phyloP scores from a whole-genome alignment of 768 basidiomycete genomes.

The Galerina sulciceps region DNA sequence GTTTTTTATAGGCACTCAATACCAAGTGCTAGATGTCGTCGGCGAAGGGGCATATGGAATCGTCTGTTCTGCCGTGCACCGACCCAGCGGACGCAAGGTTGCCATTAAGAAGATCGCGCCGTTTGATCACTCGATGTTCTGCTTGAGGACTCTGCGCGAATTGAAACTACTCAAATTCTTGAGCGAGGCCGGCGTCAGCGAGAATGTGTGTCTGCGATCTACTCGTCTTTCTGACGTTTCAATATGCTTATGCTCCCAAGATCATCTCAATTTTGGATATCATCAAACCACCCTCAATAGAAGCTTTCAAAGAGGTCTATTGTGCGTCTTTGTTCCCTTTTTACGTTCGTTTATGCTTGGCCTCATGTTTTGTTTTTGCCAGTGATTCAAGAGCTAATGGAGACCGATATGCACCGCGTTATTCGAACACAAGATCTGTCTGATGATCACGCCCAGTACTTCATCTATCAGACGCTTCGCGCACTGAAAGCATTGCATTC shows the following conservation, averaged over 20 bases:
- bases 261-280: conserved; percentile 98
- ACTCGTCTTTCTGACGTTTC: background rate
- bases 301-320: conserved; percentile 84
- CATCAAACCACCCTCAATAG: conserved; percentile 74
- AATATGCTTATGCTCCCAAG: conserved; percentile 24
- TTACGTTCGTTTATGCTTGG: background rate
- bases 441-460: conserved; percentile 95
- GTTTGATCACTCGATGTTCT: conserved; percentile 94
- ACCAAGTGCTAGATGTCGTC: conserved; percentile 85
- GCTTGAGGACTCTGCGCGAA: conserved; percentile 87
- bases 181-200: conserved; percentile 86
- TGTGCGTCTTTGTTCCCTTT: conserved; percentile 22
- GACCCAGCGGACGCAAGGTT: conserved; percentile 87
- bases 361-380: conserved; percentile 18
- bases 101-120: conserved; percentile 97
- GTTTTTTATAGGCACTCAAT: conserved; percentile 61
- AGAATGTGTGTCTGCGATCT: conserved; percentile 61
- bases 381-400: conserved; percentile 94
- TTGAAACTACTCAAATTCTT: conserved; percentile 88
- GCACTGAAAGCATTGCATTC: conserved; percentile 96
- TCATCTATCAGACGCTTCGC: conserved; percentile 92
- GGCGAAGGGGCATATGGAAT: conserved; percentile 95
- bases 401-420: conserved; percentile 96
- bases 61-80: conserved; percentile 91
- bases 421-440: conserved; percentile 94